These are phyloP conservation scores for Lentithecium fluviatile DNA, from an alignment of 495 filamentous ascomycete genomes.

Conservation along the genomic window DNA sequence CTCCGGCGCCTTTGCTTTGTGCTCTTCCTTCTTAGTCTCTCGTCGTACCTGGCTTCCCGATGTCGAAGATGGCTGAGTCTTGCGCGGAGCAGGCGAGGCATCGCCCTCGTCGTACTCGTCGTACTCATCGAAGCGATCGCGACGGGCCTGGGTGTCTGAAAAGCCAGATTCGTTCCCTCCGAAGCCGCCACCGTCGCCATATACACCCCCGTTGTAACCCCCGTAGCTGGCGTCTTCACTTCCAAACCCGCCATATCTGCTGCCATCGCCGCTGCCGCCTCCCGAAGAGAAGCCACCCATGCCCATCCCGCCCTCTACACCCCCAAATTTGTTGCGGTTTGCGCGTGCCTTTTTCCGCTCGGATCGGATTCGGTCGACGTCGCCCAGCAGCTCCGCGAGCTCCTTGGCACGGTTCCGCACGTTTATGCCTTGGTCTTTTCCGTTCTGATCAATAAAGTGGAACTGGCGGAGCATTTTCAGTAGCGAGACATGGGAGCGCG, in stretches of 20 bases:
- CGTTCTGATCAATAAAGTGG: constrained; percentile 93
- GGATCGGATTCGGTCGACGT: constrained; percentile 87
- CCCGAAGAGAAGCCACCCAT: constrained; percentile 52
- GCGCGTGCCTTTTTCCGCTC: constrained; percentile 91
- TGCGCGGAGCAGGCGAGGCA: constrained; percentile 49
- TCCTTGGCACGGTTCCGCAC: constrained; percentile 96
- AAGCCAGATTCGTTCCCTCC: constrained; percentile 70
- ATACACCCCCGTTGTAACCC: constrained; percentile 82
- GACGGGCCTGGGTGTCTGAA: constrained; percentile 59
- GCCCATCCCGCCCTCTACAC: constrained; percentile 77
- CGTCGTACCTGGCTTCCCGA: constrained; percentile 44
- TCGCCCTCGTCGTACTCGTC: constrained; percentile 89
- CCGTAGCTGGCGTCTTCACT: constrained; percentile 71
- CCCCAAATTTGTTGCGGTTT: constrained; percentile 90
- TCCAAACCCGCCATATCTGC: constrained; percentile 86
- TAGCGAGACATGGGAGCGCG: constrained; percentile 87
- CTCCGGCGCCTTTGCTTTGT: constrained; percentile 74
- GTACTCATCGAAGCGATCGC: constrained; percentile 91
- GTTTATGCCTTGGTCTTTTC: constrained; percentile 97
- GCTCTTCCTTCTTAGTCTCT: constrained; percentile 50
- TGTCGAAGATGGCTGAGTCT: constrained; percentile 47
- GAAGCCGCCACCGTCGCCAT: constrained; percentile 89
- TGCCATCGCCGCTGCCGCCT: constrained; percentile 55
- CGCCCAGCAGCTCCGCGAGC: constrained; percentile 84
- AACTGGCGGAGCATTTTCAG: constrained; percentile 99